phyloP scores from a whole-genome alignment of 148 eudicot species.

The Chenopodium suecicum region DNA sequence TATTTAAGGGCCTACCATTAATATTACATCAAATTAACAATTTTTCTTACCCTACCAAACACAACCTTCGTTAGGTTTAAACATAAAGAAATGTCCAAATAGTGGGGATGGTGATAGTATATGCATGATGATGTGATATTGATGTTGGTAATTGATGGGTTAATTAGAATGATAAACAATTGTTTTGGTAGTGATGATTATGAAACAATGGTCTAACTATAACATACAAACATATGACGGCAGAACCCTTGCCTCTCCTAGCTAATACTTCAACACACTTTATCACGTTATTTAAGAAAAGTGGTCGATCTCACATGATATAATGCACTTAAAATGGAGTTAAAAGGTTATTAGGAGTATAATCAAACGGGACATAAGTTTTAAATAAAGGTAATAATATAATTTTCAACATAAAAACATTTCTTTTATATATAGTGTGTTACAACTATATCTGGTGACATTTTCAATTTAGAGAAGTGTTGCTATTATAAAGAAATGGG shows the following conservation, averaged over 20 bases:
- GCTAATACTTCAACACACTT: too few species aligned
- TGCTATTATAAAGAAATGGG: too few species aligned
- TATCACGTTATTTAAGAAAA: too few species aligned
- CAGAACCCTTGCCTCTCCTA: neutral
- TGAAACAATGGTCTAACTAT: neutral
- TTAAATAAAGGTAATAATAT: too few species aligned
- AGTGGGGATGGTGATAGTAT: neutral
- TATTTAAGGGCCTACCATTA: neutral
- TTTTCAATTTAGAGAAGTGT: too few species aligned
- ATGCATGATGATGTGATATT: neutral
- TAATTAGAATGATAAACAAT: neutral
- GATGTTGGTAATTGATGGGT: neutral
- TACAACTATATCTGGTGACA: too few species aligned
- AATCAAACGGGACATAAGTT: too few species aligned
- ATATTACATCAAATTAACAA: neutral
- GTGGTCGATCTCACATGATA: too few species aligned
- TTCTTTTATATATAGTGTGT: too few species aligned
- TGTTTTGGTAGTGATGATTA: neutral
- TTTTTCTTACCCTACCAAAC: neutral
- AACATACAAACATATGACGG: neutral
- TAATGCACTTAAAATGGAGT: too few species aligned
- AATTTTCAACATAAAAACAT: too few species aligned
- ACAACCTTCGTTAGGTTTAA: neutral
- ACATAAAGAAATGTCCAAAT: neutral
- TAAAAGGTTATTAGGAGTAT: too few species aligned